phyloP scores from a whole-genome alignment of 2,329 filamentous ascomycete species.

The Paecilomyces fulvus region DNA sequence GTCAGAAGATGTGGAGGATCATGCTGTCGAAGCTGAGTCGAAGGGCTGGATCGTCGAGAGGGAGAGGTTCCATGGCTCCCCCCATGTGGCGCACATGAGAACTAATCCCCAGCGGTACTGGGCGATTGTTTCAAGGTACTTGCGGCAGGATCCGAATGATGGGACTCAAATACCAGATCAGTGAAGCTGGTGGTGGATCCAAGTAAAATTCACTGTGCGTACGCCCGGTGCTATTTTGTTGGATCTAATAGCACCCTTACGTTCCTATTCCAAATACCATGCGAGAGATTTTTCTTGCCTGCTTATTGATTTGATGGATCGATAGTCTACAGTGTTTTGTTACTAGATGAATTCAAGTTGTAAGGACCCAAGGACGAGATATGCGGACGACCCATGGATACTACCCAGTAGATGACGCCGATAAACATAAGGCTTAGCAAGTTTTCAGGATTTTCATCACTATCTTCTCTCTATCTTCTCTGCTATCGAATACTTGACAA shows the following conservation, averaged over 20 bases:
- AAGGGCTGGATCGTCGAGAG: constrained; percentile 24
- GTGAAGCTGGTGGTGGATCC: neutral
- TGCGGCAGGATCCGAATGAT: constrained; percentile 6
- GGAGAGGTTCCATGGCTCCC: constrained; percentile 28
- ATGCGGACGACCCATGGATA: too few species aligned
- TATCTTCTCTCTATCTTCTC: too few species aligned
- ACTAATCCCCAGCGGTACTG: constrained; percentile 31
- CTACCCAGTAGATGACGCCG: too few species aligned
- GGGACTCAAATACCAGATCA: neutral
- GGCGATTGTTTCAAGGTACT: constrained; percentile 19
- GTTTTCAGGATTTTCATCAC: too few species aligned
- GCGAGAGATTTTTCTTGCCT: too few species aligned
- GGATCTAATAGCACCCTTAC: too few species aligned
- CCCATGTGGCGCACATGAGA: constrained; percentile 35
- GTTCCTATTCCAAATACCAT: too few species aligned
- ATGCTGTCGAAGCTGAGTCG: constrained; percentile 23
- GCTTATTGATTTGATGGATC: too few species aligned
- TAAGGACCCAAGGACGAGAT: too few species aligned
- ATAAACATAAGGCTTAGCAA: too few species aligned
- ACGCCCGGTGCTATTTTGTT: neutral
- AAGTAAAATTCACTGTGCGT: neutral
- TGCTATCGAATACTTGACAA: neutral
- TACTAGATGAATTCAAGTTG: neutral
- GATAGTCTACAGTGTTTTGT: neutral
- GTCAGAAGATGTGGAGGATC: constrained; percentile 28